Conservation (phyloP, 495 filamentous ascomycete genomes). For the Talaromyces liani region DNA sequence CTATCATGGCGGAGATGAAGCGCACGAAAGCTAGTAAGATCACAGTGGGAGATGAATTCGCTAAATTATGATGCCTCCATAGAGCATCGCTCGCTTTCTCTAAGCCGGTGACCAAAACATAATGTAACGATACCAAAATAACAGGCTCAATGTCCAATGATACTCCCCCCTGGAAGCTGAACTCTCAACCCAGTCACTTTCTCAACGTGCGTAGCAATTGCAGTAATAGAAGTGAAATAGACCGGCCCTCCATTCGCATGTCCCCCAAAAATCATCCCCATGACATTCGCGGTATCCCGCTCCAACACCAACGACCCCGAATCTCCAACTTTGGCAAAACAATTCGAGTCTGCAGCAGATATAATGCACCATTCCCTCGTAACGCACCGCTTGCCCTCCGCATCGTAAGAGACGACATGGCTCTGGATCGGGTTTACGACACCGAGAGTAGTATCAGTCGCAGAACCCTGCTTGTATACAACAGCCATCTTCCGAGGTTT, state of each 20-base stretch:
- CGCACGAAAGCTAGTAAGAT: constrained; percentile 6
- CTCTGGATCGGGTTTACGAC: constrained; percentile 5
- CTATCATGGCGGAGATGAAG: not conserved
- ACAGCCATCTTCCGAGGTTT: not conserved
- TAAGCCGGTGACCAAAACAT: not conserved
- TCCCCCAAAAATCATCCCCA: constrained; percentile 7
- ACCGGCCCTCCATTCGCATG: not conserved
- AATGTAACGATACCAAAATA: not conserved
- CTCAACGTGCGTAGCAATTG: not conserved
- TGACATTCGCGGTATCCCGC: not conserved
- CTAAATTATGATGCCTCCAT: not conserved
- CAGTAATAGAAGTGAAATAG: constrained; percentile 6
- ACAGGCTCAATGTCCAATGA: not conserved
- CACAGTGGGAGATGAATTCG: not conserved
- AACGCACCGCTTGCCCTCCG: not conserved
- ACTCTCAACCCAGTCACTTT: not conserved
- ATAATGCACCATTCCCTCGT: constrained; percentile 1
- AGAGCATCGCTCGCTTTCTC: not conserved
- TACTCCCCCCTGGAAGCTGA: constrained; percentile 1
- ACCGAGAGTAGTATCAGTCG: not conserved
- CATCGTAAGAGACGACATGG: constrained; percentile 1
- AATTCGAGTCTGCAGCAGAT: not conserved
- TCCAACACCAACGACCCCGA: constrained; percentile 6
- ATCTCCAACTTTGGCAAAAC: not conserved
- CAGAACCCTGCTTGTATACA: not conserved